Percentiles rank a stretch among this genome's conserved stretches.
Conservation (phyloP, 805 yeast species). For the Candida boidinii region DNA sequence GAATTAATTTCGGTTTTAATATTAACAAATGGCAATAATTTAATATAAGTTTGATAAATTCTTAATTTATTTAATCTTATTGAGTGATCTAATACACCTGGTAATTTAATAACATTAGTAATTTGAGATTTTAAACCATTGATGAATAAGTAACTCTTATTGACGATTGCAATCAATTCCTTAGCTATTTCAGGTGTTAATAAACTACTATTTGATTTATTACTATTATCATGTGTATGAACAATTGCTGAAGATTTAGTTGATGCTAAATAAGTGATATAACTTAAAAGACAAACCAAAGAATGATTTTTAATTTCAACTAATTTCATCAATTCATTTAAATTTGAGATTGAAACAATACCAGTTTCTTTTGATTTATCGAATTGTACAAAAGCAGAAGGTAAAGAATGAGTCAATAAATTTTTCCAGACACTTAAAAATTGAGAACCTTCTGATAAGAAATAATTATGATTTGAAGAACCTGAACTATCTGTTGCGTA, state of each 20-base stretch:
- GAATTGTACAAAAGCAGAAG: conserved; percentile 27
- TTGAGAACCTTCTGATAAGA: conserved; percentile 49
- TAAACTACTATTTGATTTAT: conserved; percentile 8
- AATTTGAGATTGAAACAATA: conserved; percentile 23
- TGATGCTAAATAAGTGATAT: conserved; percentile 38
- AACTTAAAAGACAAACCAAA: conserved; percentile 46
- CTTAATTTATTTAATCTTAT: conserved; percentile 22
- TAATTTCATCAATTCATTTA: conserved; percentile 27
- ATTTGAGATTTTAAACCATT: conserved; percentile 17
- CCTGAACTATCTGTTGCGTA: conserved; percentile 25
- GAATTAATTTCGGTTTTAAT: conserved; percentile 24
- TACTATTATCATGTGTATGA: conserved; percentile 19
- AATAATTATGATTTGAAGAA: conserved; percentile 35
- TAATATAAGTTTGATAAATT: conserved; percentile 22
- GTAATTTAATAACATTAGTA: conserved; percentile 5
- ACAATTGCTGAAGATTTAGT: conserved; percentile 28
- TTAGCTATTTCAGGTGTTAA: conserved; percentile 24
- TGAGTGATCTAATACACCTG: conserved; percentile 13
- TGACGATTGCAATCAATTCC: conserved; percentile 22
- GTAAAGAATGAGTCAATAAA: conserved; percentile 41
- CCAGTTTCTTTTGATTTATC: conserved; percentile 11
- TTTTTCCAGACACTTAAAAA: conserved; percentile 58
- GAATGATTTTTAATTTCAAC: conserved; percentile 50
- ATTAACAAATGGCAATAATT: conserved; percentile 24
- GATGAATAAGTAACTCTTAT: conserved; percentile 23